These are phyloP conservation scores for Solanum sitiens DNA, from an alignment of 257 asterid species.

Conservation along the genomic window DNA sequence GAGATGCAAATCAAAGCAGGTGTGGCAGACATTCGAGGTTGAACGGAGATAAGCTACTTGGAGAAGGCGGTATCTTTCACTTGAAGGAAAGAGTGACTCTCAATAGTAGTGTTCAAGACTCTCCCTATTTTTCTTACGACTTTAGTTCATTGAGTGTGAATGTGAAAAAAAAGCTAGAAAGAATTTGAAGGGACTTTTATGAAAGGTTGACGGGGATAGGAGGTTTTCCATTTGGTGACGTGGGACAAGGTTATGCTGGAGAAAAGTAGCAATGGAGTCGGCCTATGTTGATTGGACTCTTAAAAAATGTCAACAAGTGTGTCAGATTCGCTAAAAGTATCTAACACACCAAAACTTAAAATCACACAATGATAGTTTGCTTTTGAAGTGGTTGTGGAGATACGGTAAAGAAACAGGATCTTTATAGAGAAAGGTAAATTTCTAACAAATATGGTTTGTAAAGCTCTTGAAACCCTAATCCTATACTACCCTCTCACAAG, in stretches of 20 bases:
- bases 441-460: neutral
- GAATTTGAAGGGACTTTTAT: neutral
- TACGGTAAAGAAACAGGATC: neutral
- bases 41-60: neutral
- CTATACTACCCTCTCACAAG: neutral
- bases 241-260: neutral
- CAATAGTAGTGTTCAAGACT: neutral
- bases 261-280: neutral
- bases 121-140: neutral
- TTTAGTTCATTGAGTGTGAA: neutral
- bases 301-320: neutral
- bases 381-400: neutral
- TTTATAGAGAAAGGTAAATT: neutral
- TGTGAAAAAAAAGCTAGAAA: neutral
- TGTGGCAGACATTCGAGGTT: neutral
- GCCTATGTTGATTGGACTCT: neutral
- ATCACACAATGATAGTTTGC: neutral
- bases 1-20: neutral
- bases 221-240: neutral
- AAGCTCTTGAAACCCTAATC: neutral
- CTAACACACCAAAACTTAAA: neutral
- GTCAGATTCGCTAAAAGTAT: neutral
- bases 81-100: neutral
- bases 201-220: neutral
- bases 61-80: neutral